phyloP scores from a whole-genome alignment of 2,329 filamentous ascomycete species.

The Thelonectria blattea region DNA sequence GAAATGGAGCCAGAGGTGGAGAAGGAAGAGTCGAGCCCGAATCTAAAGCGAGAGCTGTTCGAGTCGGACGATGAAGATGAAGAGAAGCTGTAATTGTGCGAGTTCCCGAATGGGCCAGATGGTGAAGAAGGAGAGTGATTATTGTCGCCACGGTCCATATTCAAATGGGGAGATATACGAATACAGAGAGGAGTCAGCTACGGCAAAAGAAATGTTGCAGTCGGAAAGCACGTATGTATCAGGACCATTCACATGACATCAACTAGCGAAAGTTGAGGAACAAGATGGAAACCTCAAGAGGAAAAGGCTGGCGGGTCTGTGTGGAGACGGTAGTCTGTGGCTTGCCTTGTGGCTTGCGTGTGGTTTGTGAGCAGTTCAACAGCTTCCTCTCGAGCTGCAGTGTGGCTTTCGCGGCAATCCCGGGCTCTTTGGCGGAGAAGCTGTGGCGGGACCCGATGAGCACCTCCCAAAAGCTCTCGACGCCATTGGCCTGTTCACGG shows the following conservation, averaged over 20 bases:
- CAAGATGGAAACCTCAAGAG: slow-evolving; percentile 15
- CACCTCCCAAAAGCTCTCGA: not conserved
- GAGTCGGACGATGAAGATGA: slow-evolving; percentile 44
- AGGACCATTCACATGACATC: slow-evolving; percentile 7
- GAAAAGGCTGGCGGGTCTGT: slow-evolving; percentile 2
- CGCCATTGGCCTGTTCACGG: slow-evolving; percentile 22
- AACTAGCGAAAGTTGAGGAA: slow-evolving; percentile 19
- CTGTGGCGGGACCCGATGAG: not conserved
- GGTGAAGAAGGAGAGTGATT: slow-evolving; percentile 11
- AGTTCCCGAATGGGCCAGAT: slow-evolving; percentile 29
- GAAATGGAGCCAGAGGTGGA: slow-evolving; percentile 21
- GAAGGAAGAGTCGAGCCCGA: slow-evolving; percentile 28
- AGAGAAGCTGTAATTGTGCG: slow-evolving; percentile 44
- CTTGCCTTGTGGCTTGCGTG: not conserved
- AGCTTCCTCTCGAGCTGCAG: not conserved
- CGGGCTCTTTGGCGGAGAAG: not conserved
- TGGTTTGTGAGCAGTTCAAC: slow-evolving; percentile 6
- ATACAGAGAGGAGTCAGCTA: slow-evolving; percentile 17
- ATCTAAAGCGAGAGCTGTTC: slow-evolving; percentile 42
- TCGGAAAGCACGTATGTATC: not conserved
- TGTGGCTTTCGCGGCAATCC: not conserved
- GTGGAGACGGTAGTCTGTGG: too few species aligned
- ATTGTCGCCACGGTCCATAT: slow-evolving; percentile 31
- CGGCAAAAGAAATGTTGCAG: not conserved
- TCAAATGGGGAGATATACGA: not conserved